phyloP scores from a whole-genome alignment of 2,329 filamentous ascomycete genomes.

The Tolypocladium sp. region DNA sequence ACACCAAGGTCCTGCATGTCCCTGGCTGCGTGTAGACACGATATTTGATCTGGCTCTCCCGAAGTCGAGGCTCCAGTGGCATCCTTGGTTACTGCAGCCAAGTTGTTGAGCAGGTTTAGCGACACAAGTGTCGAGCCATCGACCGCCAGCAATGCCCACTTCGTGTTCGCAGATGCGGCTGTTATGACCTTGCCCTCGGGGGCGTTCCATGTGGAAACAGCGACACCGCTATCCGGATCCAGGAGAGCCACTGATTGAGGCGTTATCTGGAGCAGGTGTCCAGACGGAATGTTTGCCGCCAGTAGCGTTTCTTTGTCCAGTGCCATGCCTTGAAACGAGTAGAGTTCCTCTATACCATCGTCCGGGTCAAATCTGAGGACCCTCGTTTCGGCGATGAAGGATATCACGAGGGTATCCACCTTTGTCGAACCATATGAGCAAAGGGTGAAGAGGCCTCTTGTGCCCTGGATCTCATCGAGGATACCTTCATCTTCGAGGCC shows the following conservation, averaged over 20 bases:
- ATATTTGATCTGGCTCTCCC: conserved; percentile 56
- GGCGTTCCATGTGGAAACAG: conserved; percentile 49
- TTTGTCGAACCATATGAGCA: conserved; percentile 37
- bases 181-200: conserved; percentile 54
- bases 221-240: conserved; percentile 47
- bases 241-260: conserved; percentile 51
- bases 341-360: conserved; percentile 79
- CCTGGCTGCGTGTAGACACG: conserved; percentile 70
- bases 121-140: conserved; percentile 66
- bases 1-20: conserved; percentile 59
- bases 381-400: conserved; percentile 75
- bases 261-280: conserved; percentile 69
- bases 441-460: conserved; percentile 65
- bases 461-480: conserved; percentile 67
- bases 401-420: conserved; percentile 66
- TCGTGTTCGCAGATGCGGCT: conserved; percentile 64
- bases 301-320: conserved; percentile 66
- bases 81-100: conserved; percentile 50
- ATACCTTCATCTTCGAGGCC: conserved; percentile 82
- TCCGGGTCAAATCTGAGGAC: conserved; percentile 66
- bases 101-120: conserved; percentile 50
- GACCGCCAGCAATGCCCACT: conserved; percentile 63
- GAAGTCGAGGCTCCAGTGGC: conserved; percentile 41
- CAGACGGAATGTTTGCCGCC: conserved; percentile 53
- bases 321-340: conserved; percentile 61